Conservation (phyloP, 805 yeast species). For the Clavispora santaluciae region DNA sequence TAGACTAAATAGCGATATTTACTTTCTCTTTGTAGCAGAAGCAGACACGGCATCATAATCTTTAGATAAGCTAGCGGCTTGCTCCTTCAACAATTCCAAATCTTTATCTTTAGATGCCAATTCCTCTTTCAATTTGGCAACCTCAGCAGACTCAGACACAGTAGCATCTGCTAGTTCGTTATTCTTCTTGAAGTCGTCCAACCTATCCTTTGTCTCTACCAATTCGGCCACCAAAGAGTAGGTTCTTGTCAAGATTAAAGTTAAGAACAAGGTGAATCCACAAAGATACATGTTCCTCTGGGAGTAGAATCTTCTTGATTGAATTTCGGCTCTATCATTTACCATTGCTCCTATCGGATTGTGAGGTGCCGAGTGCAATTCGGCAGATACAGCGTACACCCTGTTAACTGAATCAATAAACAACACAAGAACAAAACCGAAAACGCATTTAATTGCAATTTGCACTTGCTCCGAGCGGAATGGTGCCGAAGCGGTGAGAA, state of each 20-base stretch:
- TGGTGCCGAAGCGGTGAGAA: constrained; percentile 60
- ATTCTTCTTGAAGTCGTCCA: constrained; percentile 31
- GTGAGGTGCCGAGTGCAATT: constrained; percentile 39
- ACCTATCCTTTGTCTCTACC: constrained; percentile 57
- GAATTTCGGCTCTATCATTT: constrained; percentile 73
- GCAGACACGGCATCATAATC: constrained; percentile 52
- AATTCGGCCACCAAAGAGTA: constrained; percentile 74
- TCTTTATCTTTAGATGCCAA: constrained; percentile 58
- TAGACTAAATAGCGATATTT: background rate
- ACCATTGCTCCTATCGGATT: constrained; percentile 20
- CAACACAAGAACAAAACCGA: constrained; percentile 77
- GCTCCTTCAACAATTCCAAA: constrained; percentile 63
- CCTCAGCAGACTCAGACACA: constrained; percentile 25
- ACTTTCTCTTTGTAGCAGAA: constrained; percentile 1
- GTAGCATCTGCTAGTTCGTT: constrained; percentile 18
- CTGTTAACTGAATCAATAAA: constrained; percentile 88
- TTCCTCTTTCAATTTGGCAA: constrained; percentile 41
- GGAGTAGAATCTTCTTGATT: constrained; percentile 88
- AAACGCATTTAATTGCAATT: constrained; percentile 71
- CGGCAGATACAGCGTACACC: constrained; percentile 63
- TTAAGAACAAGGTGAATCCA: constrained; percentile 89
- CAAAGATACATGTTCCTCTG: constrained; percentile 95
- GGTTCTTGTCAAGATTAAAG: constrained; percentile 80
- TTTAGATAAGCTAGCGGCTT: constrained; percentile 58
- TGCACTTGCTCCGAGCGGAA: constrained; percentile 68